Evolutionary conservation across 2,329 filamentous ascomycete genomes (phyloP).

Genomic region (Alternaria novae-zelandiae): DNA sequence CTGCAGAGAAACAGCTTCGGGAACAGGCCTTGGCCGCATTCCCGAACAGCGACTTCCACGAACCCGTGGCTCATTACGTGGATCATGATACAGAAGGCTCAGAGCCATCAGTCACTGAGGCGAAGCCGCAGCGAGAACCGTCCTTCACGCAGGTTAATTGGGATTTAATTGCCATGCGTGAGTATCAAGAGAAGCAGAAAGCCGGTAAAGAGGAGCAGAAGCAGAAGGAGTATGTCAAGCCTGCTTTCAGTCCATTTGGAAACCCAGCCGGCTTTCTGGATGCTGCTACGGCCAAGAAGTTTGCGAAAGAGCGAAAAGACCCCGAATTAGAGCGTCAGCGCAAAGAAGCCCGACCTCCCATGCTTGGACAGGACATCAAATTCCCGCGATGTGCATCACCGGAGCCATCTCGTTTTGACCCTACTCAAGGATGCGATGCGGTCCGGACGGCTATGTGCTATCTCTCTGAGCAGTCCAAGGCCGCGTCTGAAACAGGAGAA

Average conservation of each 20-base stretch:
- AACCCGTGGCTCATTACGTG: slow-evolving; percentile 75
- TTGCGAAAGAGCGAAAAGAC: slow-evolving; percentile 44
- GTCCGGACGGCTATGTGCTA: slow-evolving; percentile 57
- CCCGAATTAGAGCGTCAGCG: slow-evolving; percentile 60
- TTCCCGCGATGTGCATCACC: slow-evolving; percentile 86
- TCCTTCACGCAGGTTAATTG: slow-evolving; percentile 71
- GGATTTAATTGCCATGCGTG: slow-evolving; percentile 82
- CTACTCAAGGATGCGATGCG: slow-evolving; percentile 67
- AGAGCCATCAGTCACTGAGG: slow-evolving; percentile 24
- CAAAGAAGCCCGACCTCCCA: slow-evolving; percentile 73
- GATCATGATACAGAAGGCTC: slow-evolving; percentile 62
- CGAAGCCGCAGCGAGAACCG: slow-evolving; percentile 59
- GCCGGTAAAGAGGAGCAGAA: slow-evolving; percentile 32
- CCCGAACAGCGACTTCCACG: slow-evolving; percentile 72
- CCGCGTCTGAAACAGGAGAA: slow-evolving; percentile 54
- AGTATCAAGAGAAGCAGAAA: slow-evolving; percentile 70
- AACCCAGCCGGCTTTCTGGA: slow-evolving; percentile 43
- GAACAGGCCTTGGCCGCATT: slow-evolving; percentile 79
- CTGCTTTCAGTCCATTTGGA: slow-evolving; percentile 46
- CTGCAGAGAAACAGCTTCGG: slow-evolving; percentile 79
- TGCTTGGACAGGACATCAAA: slow-evolving; percentile 81
- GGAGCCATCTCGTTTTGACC: slow-evolving; percentile 82
- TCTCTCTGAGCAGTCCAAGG: slow-evolving; percentile 56
- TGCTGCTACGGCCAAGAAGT: slow-evolving; percentile 32
- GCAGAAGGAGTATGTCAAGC: slow-evolving; percentile 23